A percentile compares a stretch with the other conserved stretches of the same genome.
phyloP scores from a whole-genome alignment of 164 flowering plant genomes.

The Nelumbo lutea region DNA sequence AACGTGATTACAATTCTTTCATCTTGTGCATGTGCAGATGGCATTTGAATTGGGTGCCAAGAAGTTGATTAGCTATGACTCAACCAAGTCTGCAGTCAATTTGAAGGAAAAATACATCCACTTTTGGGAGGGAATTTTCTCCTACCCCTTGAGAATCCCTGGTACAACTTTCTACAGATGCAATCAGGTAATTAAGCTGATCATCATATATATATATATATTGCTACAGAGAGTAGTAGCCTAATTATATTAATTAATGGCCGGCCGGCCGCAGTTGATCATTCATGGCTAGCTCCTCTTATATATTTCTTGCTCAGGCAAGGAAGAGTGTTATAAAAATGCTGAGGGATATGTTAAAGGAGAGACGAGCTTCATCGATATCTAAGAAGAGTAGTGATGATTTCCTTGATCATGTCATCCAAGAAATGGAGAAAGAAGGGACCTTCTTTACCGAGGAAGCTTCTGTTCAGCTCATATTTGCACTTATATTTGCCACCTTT shows the following conservation, averaged over 20 bases:
- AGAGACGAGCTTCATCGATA: background rate
- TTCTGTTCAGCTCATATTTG: no score
- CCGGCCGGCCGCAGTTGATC: background rate
- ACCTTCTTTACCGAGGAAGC: no score
- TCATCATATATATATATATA: no score
- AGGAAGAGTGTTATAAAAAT: background rate
- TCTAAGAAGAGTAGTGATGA: background rate
- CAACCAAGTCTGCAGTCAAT: background rate
- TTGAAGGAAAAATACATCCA: no score
- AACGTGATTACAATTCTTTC: background rate
- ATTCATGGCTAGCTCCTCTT: background rate
- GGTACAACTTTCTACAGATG: slow-evolving; percentile 2
- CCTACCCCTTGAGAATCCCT: slow-evolving; percentile 9
- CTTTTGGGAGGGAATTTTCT: no score
- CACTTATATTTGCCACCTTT: no score
- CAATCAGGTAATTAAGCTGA: background rate
- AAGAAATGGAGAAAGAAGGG: no score
- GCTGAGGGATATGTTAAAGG: background rate
- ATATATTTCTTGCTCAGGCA: background rate
- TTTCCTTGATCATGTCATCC: background rate
- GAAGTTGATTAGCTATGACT: background rate
- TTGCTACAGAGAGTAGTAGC: background rate
- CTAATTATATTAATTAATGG: background rate
- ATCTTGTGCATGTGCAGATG: background rate
- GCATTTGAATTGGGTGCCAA: background rate